Base-by-base conservation (phyloP, 108 stramenopile species). In the Nitzschia palea region DNA sequence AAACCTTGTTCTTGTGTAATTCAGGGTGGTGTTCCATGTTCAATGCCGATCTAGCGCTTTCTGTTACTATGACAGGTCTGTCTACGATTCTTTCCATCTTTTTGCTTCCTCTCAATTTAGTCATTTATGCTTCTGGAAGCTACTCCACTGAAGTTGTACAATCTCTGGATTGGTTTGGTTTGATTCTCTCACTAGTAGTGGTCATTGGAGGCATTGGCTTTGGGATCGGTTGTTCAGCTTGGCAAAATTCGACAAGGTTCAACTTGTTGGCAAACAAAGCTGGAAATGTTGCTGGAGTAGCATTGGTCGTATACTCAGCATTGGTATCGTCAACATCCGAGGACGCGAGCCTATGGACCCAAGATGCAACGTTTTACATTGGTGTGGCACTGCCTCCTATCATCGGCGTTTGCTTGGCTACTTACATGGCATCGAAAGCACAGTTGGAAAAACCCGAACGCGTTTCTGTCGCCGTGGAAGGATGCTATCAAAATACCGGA, bases 51-150 rank as follows among this genome's bases (percentile, higher is more conserved):
- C 78, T 96, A 33, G 91, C 93, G 14, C 71, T 96, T 53, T 77
- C 74, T 35, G 93, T 96, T 5, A 90, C 96, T 48, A 96, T 96
- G 93, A 96, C 96, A 4, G 83, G 90, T 22, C 86, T 93, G 43
- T 92, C 90, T 22, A 96, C 96, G 22, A 59, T 93, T 25, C 47
- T 91, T 12, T 84, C 84, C 25, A 77, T 83, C 35, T 52, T 92
- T 23, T 80, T 95, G 76, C 84, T 96, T 47, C 96, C 96, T 3
- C 51, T 86, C 29, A 96, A 96, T 67, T 72, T 96, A 2, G 53
- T 91, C 27, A 44, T 96, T 36, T 96, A 95, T 59, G 76, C 88
- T 37, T 71, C 77, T 23, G 65, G 67, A 18, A 79, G 82, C 23
- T 96, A 89, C 63, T 80, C 80, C 27, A 70, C 67, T 29, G 86